Conservation (phyloP, 1,284 basidiomycete species). For the Papiliotrema flavescens region DNA sequence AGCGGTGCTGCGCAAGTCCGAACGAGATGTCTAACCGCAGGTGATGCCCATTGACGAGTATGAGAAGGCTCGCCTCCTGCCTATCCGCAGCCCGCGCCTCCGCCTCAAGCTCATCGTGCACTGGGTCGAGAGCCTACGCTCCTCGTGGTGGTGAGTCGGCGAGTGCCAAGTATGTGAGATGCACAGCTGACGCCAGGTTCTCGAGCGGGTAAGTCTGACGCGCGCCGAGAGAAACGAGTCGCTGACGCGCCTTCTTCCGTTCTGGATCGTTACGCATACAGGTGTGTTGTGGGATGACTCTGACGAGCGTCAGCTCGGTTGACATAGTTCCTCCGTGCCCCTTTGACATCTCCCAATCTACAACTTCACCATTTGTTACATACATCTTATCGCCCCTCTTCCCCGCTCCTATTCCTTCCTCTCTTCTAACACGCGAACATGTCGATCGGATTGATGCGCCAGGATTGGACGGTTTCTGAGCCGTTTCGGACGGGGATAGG, state of each 20-base stretch:
- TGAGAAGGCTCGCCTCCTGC: slow-evolving; percentile 90
- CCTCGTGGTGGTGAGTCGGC: slow-evolving; percentile 61
- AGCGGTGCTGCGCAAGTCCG: not conserved
- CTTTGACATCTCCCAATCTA: not conserved
- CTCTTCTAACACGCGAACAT: not conserved
- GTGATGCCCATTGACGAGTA: slow-evolving; percentile 92
- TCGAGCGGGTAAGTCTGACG: slow-evolving; percentile 5
- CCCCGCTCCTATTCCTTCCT: not conserved
- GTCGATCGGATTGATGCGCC: not conserved
- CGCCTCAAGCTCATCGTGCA: slow-evolving; percentile 79
- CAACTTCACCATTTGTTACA: too few relatives aligned
- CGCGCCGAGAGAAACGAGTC: not conserved
- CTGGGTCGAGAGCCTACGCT: slow-evolving; percentile 81
- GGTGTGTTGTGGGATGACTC: slow-evolving; percentile 3
- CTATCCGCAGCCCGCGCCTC: slow-evolving; percentile 73
- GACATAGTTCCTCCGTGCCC: not conserved
- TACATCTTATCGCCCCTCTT: too few relatives aligned
- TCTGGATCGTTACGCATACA: not conserved
- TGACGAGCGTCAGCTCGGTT: slow-evolving; percentile 3
- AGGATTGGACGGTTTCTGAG: not conserved
- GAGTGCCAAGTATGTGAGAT: too few relatives aligned
- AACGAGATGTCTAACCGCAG: slow-evolving; percentile 29
- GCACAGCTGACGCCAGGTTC: slow-evolving; percentile 3
- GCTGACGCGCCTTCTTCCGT: slow-evolving; percentile 1
- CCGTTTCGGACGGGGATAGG: not conserved